Percentiles rank a stretch among this genome's conserved stretches.
Evolutionary conservation across 169 alveolate genomes (phyloP).

Genomic region (Cryptosporidium ubiquitum): DNA sequence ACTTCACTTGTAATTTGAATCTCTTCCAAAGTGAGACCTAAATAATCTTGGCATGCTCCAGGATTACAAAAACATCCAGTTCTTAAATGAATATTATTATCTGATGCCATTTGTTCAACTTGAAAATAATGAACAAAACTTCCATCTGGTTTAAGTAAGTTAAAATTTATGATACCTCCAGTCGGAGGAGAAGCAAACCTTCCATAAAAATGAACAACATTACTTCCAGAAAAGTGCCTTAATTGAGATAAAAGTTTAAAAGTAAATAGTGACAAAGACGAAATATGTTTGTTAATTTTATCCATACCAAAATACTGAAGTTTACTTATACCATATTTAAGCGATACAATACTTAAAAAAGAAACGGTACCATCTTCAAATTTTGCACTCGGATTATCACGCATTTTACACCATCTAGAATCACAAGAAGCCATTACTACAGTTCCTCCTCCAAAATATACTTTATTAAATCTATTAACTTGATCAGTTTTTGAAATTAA

Average conservation of each 20-base stretch:
- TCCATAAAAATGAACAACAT: conserved; percentile 59
- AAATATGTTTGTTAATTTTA: conserved; percentile 73
- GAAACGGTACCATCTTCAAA: conserved; percentile 79
- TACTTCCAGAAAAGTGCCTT: conserved; percentile 61
- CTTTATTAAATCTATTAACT: conserved; percentile 63
- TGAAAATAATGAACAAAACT: conserved; percentile 62
- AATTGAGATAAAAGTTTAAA: conserved; percentile 9
- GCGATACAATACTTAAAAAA: conserved; percentile 77
- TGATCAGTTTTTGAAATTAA: conserved; percentile 53
- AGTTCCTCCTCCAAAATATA: conserved; percentile 80
- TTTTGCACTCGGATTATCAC: conserved; percentile 63
- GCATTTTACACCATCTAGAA: conserved; percentile 75
- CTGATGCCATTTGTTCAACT: conserved; percentile 77
- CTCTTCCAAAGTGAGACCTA: conserved; percentile 75
- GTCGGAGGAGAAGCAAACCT: conserved; percentile 17
- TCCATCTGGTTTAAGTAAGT: conserved; percentile 77
- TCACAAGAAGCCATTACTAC: conserved; percentile 77
- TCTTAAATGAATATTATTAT: conserved; percentile 76
- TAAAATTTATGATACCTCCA: conserved; percentile 78
- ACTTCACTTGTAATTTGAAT: conserved; percentile 69
- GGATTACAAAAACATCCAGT: conserved; percentile 82
- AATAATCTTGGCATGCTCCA: conserved; percentile 79
- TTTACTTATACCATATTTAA: conserved; percentile 70
- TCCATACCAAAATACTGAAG: conserved; percentile 76
- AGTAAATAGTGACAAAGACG: conserved; percentile 65